A percentile compares a stretch with the other conserved stretches of the same genome.
Conservation (phyloP, 2,329 filamentous ascomycete genomes). For the Alternaria atra region DNA sequence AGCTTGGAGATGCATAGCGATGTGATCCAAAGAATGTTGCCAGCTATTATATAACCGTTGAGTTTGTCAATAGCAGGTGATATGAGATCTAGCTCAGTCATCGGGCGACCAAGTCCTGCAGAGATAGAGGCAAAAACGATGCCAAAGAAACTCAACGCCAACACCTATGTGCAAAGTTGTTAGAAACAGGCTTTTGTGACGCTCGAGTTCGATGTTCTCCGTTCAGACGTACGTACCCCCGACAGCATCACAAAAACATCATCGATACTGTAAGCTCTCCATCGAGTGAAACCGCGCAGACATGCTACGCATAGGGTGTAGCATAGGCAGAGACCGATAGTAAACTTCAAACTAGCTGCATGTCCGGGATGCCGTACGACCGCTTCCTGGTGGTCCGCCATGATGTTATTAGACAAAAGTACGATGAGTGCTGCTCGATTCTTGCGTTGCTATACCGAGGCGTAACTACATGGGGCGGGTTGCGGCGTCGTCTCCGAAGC, state of each 20-base stretch:
- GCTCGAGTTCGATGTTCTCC: neutral
- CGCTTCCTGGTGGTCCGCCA: neutral
- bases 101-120: conserved; percentile 13
- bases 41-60: conserved; percentile 9
- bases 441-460: neutral
- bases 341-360: conserved; percentile 14
- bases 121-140: conserved; percentile 10
- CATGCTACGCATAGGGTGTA: conserved; percentile 21
- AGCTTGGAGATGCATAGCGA: conserved; percentile 26
- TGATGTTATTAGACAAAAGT: neutral
- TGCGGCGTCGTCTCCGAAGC: conserved; percentile 1
- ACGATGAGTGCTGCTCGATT: neutral
- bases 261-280: conserved; percentile 13
- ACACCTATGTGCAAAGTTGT: neutral
- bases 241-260: conserved; percentile 18
- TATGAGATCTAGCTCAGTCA: neutral
- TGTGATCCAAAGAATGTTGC: conserved; percentile 24
- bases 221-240: neutral
- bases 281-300: conserved; percentile 20
- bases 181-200: neutral
- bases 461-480: neutral
- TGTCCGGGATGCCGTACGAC: conserved; percentile 3
- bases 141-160: conserved; percentile 19
- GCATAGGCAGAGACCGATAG: conserved; percentile 19
- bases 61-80: neutral